Conservation (phyloP, 371 early-diverging fungal species). For the Apophysomyces elegans region DNA sequence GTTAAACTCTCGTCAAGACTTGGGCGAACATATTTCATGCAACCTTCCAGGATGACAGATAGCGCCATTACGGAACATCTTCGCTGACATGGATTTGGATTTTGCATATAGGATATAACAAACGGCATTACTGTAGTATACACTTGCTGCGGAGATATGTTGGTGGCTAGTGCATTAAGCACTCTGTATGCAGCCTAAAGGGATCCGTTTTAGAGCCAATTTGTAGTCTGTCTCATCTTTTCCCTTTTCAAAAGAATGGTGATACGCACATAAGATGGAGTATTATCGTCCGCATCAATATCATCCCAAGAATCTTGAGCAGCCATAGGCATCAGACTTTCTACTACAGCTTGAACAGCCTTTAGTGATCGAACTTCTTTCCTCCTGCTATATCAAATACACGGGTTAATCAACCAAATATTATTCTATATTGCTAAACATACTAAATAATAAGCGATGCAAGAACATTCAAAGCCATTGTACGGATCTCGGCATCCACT, state of each 20-base stretch:
- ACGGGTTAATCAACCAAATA: background rate
- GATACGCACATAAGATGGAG: constrained; percentile 58
- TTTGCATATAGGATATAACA: constrained; percentile 76
- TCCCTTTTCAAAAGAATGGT: background rate
- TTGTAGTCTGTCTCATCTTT: background rate
- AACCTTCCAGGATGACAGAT: constrained; percentile 82
- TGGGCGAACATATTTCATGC: constrained; percentile 79
- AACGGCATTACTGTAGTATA: constrained; percentile 77
- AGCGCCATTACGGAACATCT: constrained; percentile 88
- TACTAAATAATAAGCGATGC: constrained; percentile 80
- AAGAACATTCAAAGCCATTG: constrained; percentile 79
- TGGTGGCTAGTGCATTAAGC: constrained; percentile 74
- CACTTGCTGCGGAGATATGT: constrained; percentile 84
- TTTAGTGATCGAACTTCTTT: constrained; percentile 77
- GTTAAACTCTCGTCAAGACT: constrained; percentile 73
- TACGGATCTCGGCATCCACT: constrained; percentile 69
- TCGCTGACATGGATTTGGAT: constrained; percentile 67
- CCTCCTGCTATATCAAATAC: constrained; percentile 55
- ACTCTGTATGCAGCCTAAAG: constrained; percentile 64
- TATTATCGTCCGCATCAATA: constrained; percentile 83
- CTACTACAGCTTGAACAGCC: constrained; percentile 74
- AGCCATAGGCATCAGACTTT: constrained; percentile 78
- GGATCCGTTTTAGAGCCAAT: background rate
- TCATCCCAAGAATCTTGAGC: constrained; percentile 71
- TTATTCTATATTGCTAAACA: constrained; percentile 25